Evolutionary conservation across 2,329 filamentous ascomycete species (phyloP).

Genomic region (Calonectria pauciramosa): DNA sequence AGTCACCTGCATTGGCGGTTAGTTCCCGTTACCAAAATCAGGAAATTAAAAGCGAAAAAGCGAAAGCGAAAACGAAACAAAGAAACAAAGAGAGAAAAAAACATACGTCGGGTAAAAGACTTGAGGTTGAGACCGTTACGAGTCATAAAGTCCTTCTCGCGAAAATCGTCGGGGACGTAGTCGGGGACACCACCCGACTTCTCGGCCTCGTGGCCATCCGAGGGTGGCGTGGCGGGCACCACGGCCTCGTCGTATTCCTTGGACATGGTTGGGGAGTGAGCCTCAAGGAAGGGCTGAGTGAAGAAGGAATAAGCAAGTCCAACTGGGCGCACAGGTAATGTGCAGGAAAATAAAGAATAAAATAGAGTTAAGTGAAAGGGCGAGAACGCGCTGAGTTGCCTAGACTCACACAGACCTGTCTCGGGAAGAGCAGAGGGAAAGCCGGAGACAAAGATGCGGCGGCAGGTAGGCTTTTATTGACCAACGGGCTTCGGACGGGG

Average conservation of each 20-base stretch:
- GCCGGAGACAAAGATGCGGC: background rate
- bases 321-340: background rate
- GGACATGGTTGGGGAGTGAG: conserved; percentile 27
- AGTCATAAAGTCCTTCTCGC: conserved; percentile 45
- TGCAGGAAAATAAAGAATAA: background rate
- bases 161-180: conserved; percentile 37
- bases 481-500: background rate
- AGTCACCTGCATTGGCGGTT: conserved; percentile 38
- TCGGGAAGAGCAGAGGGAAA: background rate
- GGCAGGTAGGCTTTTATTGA: conserved; percentile 16
- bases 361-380: background rate
- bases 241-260: conserved; percentile 38
- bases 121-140: conserved; percentile 45
- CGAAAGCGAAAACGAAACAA: background rate
- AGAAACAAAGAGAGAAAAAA: background rate
- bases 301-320: background rate
- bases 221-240: conserved; percentile 33
- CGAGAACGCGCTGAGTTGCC: background rate
- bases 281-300: background rate
- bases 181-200: conserved; percentile 22
- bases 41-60: background rate
- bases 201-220: conserved; percentile 27
- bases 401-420: background rate
- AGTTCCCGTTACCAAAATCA: conserved; percentile 1
- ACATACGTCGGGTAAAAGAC: conserved; percentile 42